These are phyloP conservation scores for Euphrasia confusa DNA, from an alignment of 257 asterid genomes.

Conservation along the genomic window DNA sequence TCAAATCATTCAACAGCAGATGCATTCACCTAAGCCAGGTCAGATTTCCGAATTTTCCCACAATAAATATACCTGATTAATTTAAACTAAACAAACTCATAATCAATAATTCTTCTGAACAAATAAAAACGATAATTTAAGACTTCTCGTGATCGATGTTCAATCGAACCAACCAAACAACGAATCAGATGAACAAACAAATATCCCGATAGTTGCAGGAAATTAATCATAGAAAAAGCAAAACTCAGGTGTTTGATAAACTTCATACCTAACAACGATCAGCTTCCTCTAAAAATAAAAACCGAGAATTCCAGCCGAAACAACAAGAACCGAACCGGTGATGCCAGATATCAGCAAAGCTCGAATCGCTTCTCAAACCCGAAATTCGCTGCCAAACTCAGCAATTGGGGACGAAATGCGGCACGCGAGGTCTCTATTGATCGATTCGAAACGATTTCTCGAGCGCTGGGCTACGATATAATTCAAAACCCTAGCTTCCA, in stretches of 20 bases:
- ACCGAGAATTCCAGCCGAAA: constrained; percentile 10
- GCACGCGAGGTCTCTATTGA: not conserved
- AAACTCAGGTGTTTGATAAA: not conserved
- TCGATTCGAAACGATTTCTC: constrained; percentile 11
- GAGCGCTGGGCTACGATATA: not conserved
- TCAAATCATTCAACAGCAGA: not conserved
- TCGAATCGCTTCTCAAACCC: constrained; percentile 17
- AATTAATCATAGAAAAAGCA: constrained; percentile 6
- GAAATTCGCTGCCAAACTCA: constrained; percentile 1
- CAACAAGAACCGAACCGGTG: constrained; percentile 9
- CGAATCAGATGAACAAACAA: constrained; percentile 15
- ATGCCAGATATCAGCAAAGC: constrained; percentile 5
- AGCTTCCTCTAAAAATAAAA: not conserved
- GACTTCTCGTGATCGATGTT: constrained; percentile 8
- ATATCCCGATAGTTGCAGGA: constrained; percentile 5
- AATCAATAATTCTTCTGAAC: constrained; percentile 3
- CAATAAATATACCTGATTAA: not conserved
- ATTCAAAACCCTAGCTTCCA: not conserved
- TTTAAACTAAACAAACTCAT: not conserved
- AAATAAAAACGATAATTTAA: constrained; percentile 2
- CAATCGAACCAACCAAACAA: constrained; percentile 15
- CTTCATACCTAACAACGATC: constrained; percentile 19
- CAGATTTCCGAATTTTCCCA: not conserved
- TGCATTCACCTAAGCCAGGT: constrained; percentile 2
- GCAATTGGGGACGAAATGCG: constrained; percentile 3